phyloP scores from a whole-genome alignment of 2,329 filamentous ascomycete genomes.

The Colletotrichum gloeosporioides region DNA sequence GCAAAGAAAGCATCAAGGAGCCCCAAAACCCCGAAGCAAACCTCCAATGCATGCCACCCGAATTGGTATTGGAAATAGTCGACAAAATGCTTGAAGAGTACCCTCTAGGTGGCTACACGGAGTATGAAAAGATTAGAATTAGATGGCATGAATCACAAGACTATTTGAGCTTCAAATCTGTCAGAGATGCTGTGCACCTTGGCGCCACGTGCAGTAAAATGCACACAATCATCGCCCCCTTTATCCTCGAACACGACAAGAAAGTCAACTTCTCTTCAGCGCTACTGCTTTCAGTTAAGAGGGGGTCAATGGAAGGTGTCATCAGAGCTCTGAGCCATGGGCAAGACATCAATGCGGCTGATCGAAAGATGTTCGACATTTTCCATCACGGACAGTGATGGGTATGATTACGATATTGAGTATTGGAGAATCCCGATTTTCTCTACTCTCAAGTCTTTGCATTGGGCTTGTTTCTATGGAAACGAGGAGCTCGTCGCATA shows the following conservation, averaged over 20 bases:
- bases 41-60: not conserved
- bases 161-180: not conserved
- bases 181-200: not conserved
- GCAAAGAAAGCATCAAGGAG: not conserved
- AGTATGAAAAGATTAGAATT: not conserved
- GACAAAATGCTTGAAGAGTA: not conserved
- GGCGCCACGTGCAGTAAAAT: not conserved
- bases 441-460: not conserved
- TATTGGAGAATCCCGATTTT: not conserved
- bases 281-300: not conserved
- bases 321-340: not conserved
- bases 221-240: not conserved
- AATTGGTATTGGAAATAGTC: not conserved
- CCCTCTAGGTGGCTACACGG: not conserved
- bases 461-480: not conserved
- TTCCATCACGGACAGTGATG: not conserved
- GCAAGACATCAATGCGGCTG: not conserved
- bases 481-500: not conserved
- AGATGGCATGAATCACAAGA: no score
- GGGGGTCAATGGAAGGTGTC: not conserved
- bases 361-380: not conserved
- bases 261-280: not conserved
- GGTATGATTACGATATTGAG: no score
- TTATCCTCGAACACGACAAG: not conserved
- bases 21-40: not conserved